A percentile compares a stretch with the other conserved stretches of the same genome.
phyloP scores from a whole-genome alignment of 2,329 filamentous ascomycete species.

The Massarina eburnea region DNA sequence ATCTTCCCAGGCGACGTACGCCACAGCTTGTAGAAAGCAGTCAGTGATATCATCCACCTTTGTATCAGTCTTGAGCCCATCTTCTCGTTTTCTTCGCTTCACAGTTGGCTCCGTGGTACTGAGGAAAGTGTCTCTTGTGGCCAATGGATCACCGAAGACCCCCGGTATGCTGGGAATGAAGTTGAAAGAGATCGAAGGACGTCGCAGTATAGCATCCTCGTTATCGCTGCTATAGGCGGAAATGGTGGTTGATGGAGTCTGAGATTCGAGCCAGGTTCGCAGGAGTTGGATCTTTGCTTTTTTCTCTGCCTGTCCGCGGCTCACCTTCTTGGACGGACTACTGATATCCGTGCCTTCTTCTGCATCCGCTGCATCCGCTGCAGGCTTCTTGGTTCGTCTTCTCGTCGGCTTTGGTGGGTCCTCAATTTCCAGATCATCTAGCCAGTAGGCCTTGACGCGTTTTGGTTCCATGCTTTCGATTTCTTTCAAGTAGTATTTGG shows the following conservation, averaged over 20 bases:
- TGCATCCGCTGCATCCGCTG: constrained; percentile 6
- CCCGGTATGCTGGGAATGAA: constrained; percentile 15
- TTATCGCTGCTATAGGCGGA: constrained; percentile 2
- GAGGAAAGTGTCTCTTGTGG: constrained; percentile 6
- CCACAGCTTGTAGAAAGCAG: constrained; percentile 73
- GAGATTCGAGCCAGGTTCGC: constrained; percentile 29
- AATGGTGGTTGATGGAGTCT: constrained; percentile 11
- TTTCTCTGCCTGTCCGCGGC: constrained; percentile 52
- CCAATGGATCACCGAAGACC: constrained; percentile 3
- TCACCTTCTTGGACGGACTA: constrained; percentile 35
- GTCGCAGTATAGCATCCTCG: not conserved
- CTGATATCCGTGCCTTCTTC: constrained; percentile 12
- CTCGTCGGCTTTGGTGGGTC: not conserved
- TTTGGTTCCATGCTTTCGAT: constrained; percentile 33
- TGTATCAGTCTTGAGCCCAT: constrained; percentile 9
- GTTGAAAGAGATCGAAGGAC: constrained; percentile 19
- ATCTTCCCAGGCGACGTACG: constrained; percentile 75
- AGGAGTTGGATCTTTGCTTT: constrained; percentile 66
- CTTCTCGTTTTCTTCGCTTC: not conserved
- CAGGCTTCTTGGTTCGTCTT: not conserved
- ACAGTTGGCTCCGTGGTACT: constrained; percentile 3
- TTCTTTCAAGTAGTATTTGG: not conserved
- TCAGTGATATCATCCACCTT: constrained; percentile 85
- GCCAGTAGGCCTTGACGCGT: constrained; percentile 43
- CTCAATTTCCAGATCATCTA: constrained; percentile 15